Evolutionary conservation across 164 flowering plant genomes (phyloP).

Genomic region (Annona cherimola): DNA sequence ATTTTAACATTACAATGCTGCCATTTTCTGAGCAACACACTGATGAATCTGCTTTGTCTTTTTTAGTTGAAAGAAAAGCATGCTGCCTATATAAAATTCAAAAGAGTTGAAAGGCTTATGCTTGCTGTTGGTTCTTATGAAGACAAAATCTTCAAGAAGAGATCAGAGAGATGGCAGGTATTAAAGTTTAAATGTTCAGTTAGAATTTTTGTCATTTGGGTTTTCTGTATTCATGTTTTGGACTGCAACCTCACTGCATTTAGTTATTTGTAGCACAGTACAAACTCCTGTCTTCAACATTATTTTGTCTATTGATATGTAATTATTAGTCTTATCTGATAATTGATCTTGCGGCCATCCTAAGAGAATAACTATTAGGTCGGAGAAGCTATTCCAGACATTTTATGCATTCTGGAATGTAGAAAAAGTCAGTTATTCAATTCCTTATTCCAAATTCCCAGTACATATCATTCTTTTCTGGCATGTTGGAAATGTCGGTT

Average conservation of each 20-base stretch:
- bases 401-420: too few species aligned
- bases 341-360: too few species aligned
- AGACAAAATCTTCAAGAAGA: slow-evolving; percentile 44
- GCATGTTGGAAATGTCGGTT: too few species aligned
- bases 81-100: slow-evolving; percentile 28
- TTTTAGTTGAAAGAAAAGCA: slow-evolving; percentile 30
- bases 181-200: background rate
- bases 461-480: too few species aligned
- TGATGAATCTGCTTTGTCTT: background rate
- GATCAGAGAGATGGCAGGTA: slow-evolving; percentile 20
- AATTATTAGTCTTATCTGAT: too few species aligned
- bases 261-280: background rate
- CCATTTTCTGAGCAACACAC: background rate
- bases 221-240: background rate
- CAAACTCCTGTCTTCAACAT: too few species aligned
- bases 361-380: too few species aligned
- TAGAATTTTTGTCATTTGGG: background rate
- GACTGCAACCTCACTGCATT: background rate
- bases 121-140: slow-evolving; percentile 36
- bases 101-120: slow-evolving; percentile 43
- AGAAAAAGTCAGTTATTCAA: too few species aligned
- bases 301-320: too few species aligned
- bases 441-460: too few species aligned
- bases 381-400: too few species aligned
- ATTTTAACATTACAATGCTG: background rate